These are phyloP conservation scores for Schizophyllum commune DNA, from an alignment of 1,284 basidiomycete genomes.

Conservation along the genomic window DNA sequence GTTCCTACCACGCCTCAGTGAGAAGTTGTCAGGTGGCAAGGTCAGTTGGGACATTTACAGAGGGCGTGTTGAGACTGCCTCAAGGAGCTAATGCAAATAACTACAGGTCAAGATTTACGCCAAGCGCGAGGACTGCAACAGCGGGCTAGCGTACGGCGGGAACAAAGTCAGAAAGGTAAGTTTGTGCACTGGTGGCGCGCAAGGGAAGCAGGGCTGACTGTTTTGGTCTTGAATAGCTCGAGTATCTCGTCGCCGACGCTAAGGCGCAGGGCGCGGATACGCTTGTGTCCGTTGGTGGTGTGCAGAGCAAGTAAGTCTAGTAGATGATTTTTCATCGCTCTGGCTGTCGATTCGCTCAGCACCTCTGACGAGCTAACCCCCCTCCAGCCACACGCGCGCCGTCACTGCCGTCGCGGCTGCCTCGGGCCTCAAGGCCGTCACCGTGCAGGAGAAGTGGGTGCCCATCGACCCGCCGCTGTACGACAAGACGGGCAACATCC, in stretches of 20 bases:
- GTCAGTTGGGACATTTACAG: neutral
- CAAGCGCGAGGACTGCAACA: slow-evolving; percentile 21
- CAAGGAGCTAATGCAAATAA: neutral
- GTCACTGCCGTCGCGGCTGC: slow-evolving; percentile 21
- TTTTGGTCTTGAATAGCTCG: slow-evolving; percentile 17
- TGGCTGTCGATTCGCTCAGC: too few relatives aligned
- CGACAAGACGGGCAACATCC: slow-evolving; percentile 18
- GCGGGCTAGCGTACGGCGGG: slow-evolving; percentile 18
- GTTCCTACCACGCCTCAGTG: slow-evolving; percentile 10
- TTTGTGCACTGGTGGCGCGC: neutral
- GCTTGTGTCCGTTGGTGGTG: slow-evolving; percentile 19
- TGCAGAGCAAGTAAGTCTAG: slow-evolving; percentile 16
- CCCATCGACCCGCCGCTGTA: slow-evolving; percentile 16
- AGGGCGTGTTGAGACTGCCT: too few relatives aligned
- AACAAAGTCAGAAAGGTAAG: slow-evolving; percentile 1
- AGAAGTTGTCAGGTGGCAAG: slow-evolving; percentile 8
- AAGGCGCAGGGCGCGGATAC: slow-evolving; percentile 15
- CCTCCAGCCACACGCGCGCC: slow-evolving; percentile 16
- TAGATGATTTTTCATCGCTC: too few relatives aligned
- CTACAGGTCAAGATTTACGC: slow-evolving; percentile 16
- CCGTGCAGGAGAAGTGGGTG: slow-evolving; percentile 21
- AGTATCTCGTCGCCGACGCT: slow-evolving; percentile 19
- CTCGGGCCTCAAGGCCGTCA: slow-evolving; percentile 17
- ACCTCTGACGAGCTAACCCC: neutral
- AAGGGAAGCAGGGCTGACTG: neutral